Evolutionary conservation across 306 rosid genomes (phyloP).

Genomic region (Casuarina cunninghamiana): DNA sequence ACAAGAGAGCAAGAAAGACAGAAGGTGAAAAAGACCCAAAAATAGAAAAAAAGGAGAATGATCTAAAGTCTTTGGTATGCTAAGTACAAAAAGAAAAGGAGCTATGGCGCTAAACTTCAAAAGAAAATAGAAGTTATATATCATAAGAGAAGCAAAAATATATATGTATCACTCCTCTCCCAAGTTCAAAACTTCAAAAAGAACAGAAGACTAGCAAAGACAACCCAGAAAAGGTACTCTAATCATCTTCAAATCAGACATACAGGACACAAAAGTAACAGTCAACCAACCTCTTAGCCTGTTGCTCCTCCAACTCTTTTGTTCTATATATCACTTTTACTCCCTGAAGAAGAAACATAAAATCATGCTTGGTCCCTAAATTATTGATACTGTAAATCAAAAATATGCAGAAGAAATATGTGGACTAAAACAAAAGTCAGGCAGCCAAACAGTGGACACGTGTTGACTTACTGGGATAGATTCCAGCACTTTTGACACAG

Average conservation of each 20-base stretch:
- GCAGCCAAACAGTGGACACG: conserved; percentile 5
- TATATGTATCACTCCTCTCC: not conserved
- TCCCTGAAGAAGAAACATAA: conserved; percentile 57
- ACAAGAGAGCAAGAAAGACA: not conserved
- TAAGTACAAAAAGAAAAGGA: not conserved
- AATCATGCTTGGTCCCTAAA: conserved; percentile 3
- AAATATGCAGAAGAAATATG: not conserved
- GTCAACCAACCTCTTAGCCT: conserved; percentile 73
- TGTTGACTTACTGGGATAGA: conserved; percentile 80
- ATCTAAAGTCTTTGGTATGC: not conserved
- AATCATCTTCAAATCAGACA: conserved; percentile 10
- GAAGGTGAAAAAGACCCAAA: not conserved
- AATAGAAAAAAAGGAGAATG: not conserved
- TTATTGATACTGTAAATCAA: not conserved
- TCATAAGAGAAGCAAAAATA: not conserved
- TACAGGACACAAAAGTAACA: conserved; percentile 14
- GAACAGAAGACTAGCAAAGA: not conserved
- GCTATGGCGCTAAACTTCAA: not conserved
- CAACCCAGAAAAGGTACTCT: conserved; percentile 10
- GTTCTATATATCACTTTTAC: conserved; percentile 93
- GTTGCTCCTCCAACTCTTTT: conserved; percentile 86
- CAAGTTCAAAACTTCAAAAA: not conserved
- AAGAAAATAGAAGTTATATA: not conserved
- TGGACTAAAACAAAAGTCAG: not conserved
- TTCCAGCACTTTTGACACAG: conserved; percentile 71